These are phyloP conservation scores for Phylloporus sp. DNA, from an alignment of 768 basidiomycete genomes.

Conservation along the genomic window DNA sequence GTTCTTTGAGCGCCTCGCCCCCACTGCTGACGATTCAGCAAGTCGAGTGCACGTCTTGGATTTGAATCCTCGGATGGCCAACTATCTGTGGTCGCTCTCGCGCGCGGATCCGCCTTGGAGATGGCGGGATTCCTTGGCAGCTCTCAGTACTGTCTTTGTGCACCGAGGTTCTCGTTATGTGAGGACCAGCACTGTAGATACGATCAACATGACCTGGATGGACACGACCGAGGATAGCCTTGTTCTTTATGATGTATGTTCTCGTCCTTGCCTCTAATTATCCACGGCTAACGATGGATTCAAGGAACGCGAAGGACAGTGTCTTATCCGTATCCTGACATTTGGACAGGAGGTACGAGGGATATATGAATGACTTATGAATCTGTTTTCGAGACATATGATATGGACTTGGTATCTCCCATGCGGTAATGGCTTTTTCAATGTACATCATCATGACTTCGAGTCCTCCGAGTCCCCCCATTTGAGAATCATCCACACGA, in stretches of 20 bases:
- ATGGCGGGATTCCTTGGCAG: slow-evolving; percentile 24
- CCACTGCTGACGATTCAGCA: slow-evolving; percentile 8
- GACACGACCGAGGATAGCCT: slow-evolving; percentile 60
- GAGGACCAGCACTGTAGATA: slow-evolving; percentile 40
- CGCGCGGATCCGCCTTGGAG: slow-evolving; percentile 29
- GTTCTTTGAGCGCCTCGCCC: slow-evolving; percentile 27
- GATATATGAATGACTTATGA: slow-evolving; percentile 8
- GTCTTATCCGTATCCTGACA: slow-evolving; percentile 30
- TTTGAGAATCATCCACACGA: slow-evolving; percentile 61
- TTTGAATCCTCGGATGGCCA: slow-evolving; percentile 26
- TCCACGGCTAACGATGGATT: background rate
- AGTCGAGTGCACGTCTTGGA: slow-evolving; percentile 30
- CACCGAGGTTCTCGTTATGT: slow-evolving; percentile 26
- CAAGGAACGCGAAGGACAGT: slow-evolving; percentile 33
- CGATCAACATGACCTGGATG: slow-evolving; percentile 46
- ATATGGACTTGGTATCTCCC: background rate
- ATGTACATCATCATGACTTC: slow-evolving; percentile 14
- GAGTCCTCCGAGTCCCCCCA: slow-evolving; percentile 39
- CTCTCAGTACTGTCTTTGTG: slow-evolving; percentile 29
- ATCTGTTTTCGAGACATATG: background rate
- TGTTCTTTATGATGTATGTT: slow-evolving; percentile 50
- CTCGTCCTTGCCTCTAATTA: background rate
- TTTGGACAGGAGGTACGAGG: slow-evolving; percentile 25
- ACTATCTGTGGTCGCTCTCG: slow-evolving; percentile 25
- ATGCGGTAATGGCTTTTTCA: background rate